Percentiles rank a stretch among this genome's conserved stretches.
Conservation (phyloP, 441 rosid species). For the Pelargonium australe region DNA sequence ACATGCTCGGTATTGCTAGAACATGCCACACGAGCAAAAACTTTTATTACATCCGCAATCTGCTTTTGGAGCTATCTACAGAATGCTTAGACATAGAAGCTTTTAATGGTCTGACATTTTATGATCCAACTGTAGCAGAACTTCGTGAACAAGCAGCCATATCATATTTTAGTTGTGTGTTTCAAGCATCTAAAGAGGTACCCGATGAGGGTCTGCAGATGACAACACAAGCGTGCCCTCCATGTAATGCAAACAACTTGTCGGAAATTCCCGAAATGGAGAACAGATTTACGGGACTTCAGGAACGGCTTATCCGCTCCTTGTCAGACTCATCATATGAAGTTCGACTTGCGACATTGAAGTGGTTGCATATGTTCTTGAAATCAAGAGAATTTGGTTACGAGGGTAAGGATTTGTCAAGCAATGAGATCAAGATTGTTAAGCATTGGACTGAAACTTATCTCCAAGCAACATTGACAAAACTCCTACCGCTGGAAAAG, state of each 20-base stretch:
- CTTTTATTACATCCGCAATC: constrained; percentile 35
- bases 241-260: constrained; percentile 19
- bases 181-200: constrained; percentile 51
- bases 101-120: constrained; percentile 49
- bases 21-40: constrained; percentile 36
- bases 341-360: constrained; percentile 79
- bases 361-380: constrained; percentile 73
- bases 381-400: constrained; percentile 37
- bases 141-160: constrained; percentile 75
- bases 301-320: constrained; percentile 49
- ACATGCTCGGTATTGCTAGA: constrained; percentile 66
- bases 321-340: constrained; percentile 79
- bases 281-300: constrained; percentile 35
- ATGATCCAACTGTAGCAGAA: constrained; percentile 76
- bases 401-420: constrained; percentile 23
- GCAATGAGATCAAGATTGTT: constrained; percentile 37
- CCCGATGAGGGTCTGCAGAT: constrained; percentile 34
- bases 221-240: constrained; percentile 24
- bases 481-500: constrained; percentile 56
- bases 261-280: constrained; percentile 29
- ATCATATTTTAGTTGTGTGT: constrained; percentile 74
- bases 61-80: constrained; percentile 61
- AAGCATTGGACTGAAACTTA: constrained; percentile 55
- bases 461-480: constrained; percentile 59
- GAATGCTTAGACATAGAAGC: constrained; percentile 57